Percentiles rank a stretch among this genome's conserved stretches.
These are phyloP conservation scores for Sporothrix pseudoabietina DNA, from an alignment of 2,329 filamentous ascomycete species.

Conservation along the genomic window DNA sequence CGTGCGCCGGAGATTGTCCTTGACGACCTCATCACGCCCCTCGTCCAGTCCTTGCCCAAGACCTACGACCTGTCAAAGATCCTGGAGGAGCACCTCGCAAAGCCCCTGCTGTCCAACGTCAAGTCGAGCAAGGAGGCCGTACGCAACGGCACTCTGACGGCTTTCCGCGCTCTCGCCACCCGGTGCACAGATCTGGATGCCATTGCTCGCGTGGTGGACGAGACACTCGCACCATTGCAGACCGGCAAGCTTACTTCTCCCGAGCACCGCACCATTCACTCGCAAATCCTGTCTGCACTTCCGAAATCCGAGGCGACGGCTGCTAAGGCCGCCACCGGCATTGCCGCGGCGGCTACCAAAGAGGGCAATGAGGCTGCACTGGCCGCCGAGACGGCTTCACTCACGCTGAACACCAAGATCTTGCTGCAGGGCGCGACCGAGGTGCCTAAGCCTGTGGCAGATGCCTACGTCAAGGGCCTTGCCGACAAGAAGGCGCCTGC, in stretches of 20 bases:
- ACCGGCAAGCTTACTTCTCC: conserved; percentile 78
- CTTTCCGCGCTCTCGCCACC: conserved; percentile 70
- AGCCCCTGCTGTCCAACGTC: conserved; percentile 83
- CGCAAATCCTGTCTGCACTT: conserved; percentile 73
- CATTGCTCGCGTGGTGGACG: conserved; percentile 71
- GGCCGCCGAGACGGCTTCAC: conserved; percentile 70
- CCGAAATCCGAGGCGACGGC: conserved; percentile 64
- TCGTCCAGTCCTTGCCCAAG: conserved; percentile 69
- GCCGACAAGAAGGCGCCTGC: conserved; percentile 80
- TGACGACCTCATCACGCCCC: conserved; percentile 72
- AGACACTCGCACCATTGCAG: conserved; percentile 78
- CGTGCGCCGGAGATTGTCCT: conserved; percentile 89
- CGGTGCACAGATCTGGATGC: conserved; percentile 60
- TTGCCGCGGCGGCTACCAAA: conserved; percentile 72
- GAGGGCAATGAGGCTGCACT: conserved; percentile 88
- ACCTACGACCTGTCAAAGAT: conserved; percentile 76
- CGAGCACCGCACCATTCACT: conserved; percentile 81
- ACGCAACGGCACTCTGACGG: conserved; percentile 71
- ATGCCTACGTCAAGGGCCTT: conserved; percentile 77
- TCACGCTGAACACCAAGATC: conserved; percentile 66
- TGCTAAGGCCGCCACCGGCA: conserved; percentile 64
- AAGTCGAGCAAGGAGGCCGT: conserved; percentile 85
- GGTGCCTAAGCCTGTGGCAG: conserved; percentile 66
- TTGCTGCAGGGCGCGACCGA: conserved; percentile 63
- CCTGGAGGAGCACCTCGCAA: conserved; percentile 72